Evolutionary conservation across 495 filamentous ascomycete genomes (phyloP).

Genomic region (Rhypophila decipiens): DNA sequence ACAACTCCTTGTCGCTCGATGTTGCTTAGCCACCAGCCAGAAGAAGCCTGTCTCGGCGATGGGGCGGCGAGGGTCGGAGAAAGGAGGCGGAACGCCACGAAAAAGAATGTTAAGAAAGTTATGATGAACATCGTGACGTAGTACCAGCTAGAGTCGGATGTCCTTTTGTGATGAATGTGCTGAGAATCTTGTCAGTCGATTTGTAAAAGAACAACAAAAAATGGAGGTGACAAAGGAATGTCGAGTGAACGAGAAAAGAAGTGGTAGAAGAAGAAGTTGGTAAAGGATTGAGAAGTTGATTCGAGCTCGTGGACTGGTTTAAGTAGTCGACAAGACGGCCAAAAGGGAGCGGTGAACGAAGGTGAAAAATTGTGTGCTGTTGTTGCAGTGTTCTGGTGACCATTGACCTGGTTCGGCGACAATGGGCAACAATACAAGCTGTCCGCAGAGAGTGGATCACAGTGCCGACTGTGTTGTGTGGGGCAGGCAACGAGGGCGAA

Average conservation of each 20-base stretch:
- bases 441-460: too few species aligned
- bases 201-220: not conserved
- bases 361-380: too few species aligned
- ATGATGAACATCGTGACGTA: slow-evolving; percentile 39
- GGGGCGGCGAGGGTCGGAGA: slow-evolving; percentile 27
- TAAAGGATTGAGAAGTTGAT: not conserved
- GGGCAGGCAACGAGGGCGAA: not conserved
- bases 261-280: not conserved
- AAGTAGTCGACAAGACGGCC: too few species aligned
- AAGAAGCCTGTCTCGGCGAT: slow-evolving; percentile 23
- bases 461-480: not conserved
- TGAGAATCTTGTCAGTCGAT: not conserved
- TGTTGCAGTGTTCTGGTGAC: too few species aligned
- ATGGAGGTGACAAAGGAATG: not conserved
- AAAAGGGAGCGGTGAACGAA: too few species aligned
- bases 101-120: slow-evolving; percentile 27
- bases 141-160: slow-evolving; percentile 32
- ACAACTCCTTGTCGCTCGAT: slow-evolving; percentile 66
- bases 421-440: too few species aligned
- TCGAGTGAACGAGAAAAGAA: not conserved
- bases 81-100: slow-evolving; percentile 30
- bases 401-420: too few species aligned
- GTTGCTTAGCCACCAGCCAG: slow-evolving; percentile 70
- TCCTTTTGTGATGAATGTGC: slow-evolving; percentile 4
- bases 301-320: too few species aligned